phyloP scores from a whole-genome alignment of 2,329 filamentous ascomycete species.

The Westerdykella aurantiaca region DNA sequence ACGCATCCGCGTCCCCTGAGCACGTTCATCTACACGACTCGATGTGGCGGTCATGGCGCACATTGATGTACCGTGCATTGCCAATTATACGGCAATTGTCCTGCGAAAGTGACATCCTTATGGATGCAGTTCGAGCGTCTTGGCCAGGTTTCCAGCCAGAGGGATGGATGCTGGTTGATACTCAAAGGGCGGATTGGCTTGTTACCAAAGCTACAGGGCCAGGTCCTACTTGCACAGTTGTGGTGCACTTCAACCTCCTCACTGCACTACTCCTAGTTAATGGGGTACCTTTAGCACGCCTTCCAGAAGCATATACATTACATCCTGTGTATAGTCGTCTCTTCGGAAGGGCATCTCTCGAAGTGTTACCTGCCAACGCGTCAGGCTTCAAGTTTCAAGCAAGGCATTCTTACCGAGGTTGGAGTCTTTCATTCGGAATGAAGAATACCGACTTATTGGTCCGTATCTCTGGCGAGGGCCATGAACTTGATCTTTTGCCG shows the following conservation, averaged over 20 bases:
- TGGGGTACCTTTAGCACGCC: constrained; percentile 44
- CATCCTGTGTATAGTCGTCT: constrained; percentile 40
- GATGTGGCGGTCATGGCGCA: constrained; percentile 15
- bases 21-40: constrained; percentile 1
- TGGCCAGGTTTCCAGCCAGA: constrained; percentile 18
- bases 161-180: constrained; percentile 11
- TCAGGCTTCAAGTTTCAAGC: constrained; percentile 41
- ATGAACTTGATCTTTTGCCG: constrained; percentile 33
- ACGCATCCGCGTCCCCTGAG: background rate
- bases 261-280: constrained; percentile 50
- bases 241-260: constrained; percentile 48
- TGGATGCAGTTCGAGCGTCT: constrained; percentile 10
- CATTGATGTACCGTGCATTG: constrained; percentile 13
- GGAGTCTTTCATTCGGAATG: constrained; percentile 37
- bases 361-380: constrained; percentile 40
- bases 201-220: constrained; percentile 8
- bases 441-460: constrained; percentile 17
- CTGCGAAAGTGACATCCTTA: constrained; percentile 5
- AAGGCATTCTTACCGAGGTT: constrained; percentile 16
- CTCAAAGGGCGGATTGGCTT: constrained; percentile 30
- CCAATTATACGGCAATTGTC: constrained; percentile 8
- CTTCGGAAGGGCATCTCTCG: constrained; percentile 40
- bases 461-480: constrained; percentile 5
- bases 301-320: constrained; percentile 43
- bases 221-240: background rate